Percentiles rank a stretch among this genome's conserved stretches.
Conservation (phyloP, 148 eudicot species). For the Oxyria digyna region DNA sequence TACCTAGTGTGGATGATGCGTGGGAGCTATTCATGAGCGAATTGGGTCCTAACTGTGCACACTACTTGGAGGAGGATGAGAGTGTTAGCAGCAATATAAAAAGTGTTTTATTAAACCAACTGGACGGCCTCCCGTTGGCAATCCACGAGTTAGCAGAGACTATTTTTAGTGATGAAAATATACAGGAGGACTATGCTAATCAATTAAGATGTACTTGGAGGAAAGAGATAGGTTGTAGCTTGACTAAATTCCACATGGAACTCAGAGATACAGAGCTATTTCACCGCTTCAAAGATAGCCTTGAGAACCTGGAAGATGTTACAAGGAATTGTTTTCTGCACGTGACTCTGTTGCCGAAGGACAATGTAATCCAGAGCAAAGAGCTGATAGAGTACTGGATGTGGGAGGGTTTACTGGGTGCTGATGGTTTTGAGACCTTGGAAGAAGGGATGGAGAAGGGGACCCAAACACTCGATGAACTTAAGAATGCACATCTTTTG, state of each 20-base stretch:
- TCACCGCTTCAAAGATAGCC: neutral
- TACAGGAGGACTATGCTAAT: neutral
- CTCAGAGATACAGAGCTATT: neutral
- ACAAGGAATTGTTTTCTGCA: neutral
- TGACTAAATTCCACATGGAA: neutral
- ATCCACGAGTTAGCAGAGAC: neutral
- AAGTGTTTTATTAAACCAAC: neutral
- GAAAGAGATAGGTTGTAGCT: conserved; percentile 12
- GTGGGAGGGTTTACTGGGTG: conserved; percentile 23
- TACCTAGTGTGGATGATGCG: conserved; percentile 10
- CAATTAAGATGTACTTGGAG: neutral
- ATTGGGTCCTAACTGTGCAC: conserved; percentile 10
- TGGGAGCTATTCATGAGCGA: conserved; percentile 23
- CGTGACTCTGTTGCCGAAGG: neutral
- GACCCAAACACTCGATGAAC: conserved; percentile 12
- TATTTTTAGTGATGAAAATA: conserved; percentile 1
- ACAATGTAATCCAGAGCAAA: neutral
- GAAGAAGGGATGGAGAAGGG: conserved; percentile 14
- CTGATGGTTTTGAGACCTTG: conserved; percentile 2
- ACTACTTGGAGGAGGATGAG: too few relatives aligned
- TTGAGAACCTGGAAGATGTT: neutral
- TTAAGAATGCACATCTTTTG: conserved; percentile 21
- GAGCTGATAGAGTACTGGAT: conserved; percentile 12
- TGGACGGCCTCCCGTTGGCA: conserved; percentile 25
- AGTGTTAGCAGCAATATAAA: conserved; percentile 8